Conservation (phyloP, 176 grass and related monocot species). For the Triticum turgidum region DNA sequence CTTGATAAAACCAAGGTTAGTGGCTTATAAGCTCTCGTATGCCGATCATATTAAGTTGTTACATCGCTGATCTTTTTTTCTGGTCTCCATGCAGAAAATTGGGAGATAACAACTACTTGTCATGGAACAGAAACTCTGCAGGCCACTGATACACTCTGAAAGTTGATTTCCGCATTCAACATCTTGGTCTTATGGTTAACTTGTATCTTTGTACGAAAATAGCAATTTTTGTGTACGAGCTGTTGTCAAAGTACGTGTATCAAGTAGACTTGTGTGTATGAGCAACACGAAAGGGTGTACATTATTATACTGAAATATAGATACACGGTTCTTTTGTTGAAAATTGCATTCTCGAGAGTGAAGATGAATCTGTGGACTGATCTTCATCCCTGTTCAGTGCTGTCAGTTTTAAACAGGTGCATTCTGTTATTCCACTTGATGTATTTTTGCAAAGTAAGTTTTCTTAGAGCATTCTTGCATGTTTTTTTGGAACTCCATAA, state of each 20-base stretch:
- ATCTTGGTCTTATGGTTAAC: slow-evolving; percentile 16
- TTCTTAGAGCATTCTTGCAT: not conserved
- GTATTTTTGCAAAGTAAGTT: not conserved
- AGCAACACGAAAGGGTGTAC: slow-evolving; percentile 34
- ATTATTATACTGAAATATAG: slow-evolving; percentile 51
- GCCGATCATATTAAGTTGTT: not conserved
- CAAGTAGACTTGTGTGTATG: slow-evolving; percentile 20
- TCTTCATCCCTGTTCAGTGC: not conserved
- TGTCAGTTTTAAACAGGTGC: not conserved
- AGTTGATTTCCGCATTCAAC: slow-evolving; percentile 20
- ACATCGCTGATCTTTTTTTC: slow-evolving; percentile 16
- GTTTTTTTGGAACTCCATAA: not conserved
- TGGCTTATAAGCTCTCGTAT: not conserved
- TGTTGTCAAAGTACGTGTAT: slow-evolving; percentile 19
- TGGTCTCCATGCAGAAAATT: slow-evolving; percentile 55
- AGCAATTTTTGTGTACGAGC: slow-evolving; percentile 32
- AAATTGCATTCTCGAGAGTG: slow-evolving; percentile 20
- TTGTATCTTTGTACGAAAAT: slow-evolving; percentile 50
- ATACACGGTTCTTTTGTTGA: slow-evolving; percentile 38
- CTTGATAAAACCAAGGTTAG: slow-evolving; percentile 85
- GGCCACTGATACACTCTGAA: slow-evolving; percentile 28
- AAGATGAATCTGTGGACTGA: slow-evolving; percentile 2
- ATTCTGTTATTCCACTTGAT: not conserved
- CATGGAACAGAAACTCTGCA: slow-evolving; percentile 68
- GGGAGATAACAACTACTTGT: slow-evolving; percentile 76